Evolutionary conservation across 352 stramenopile genomes (phyloP).

Genomic region (Phytophthora citricola): DNA sequence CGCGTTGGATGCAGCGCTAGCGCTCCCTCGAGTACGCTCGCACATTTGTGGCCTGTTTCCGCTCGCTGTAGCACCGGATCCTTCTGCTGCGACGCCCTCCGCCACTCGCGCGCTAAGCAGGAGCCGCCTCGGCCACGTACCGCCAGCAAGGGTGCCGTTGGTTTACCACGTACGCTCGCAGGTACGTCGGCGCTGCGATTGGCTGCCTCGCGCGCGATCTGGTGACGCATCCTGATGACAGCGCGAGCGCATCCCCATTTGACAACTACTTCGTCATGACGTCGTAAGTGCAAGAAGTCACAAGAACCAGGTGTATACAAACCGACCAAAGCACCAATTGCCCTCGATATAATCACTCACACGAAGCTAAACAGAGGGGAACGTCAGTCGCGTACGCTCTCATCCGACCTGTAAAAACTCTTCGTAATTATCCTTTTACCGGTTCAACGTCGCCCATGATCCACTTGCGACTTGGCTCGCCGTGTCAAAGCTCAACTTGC

Average conservation of each 20-base stretch:
- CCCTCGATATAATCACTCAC: neutral
- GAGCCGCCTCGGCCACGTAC: conserved; percentile 18
- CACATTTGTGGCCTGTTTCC: conserved; percentile 23
- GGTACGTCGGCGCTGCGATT: conserved; percentile 9
- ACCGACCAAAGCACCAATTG: fast-evolving
- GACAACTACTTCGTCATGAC: conserved; percentile 13
- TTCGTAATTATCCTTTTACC: conserved; percentile 37
- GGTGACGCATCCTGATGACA: conserved; percentile 20
- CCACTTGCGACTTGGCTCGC: neutral
- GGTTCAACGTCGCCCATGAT: conserved; percentile 33
- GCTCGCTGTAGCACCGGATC: conserved; percentile 15
- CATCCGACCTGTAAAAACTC: conserved; percentile 25
- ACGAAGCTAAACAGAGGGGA: conserved; percentile 17
- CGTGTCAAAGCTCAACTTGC: conserved; percentile 39
- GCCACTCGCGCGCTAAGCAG: conserved; percentile 15
- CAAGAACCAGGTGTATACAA: neutral
- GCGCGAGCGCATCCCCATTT: conserved; percentile 13
- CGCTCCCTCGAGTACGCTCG: conserved; percentile 34
- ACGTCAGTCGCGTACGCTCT: conserved; percentile 34
- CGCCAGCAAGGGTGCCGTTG: neutral
- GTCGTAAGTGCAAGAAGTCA: conserved; percentile 5
- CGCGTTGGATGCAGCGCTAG: conserved; percentile 24
- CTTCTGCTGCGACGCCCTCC: conserved; percentile 6
- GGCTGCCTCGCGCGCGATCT: conserved; percentile 1
- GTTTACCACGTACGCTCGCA: conserved; percentile 35